Percentiles rank a stretch among this genome's conserved stretches.
These are phyloP conservation scores for Diospyros lotus DNA, from an alignment of 148 eudicot species.

Conservation along the genomic window DNA sequence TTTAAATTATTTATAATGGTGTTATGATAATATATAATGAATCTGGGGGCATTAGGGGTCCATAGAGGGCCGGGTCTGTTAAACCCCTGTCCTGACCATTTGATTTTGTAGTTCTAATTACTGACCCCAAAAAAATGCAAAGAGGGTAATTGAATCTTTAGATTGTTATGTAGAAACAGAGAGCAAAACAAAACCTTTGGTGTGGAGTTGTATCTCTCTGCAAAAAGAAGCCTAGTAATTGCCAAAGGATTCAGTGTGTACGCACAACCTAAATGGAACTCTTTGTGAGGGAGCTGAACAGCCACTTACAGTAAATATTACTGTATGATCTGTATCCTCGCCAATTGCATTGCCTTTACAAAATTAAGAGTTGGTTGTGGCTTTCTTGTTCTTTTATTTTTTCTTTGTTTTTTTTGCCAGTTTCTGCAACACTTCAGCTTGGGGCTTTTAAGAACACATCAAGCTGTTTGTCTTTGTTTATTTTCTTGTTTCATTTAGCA, in stretches of 20 bases:
- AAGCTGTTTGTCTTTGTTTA: neutral
- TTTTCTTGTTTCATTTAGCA: neutral
- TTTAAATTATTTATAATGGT: neutral
- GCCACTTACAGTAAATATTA: neutral
- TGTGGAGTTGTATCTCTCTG: neutral
- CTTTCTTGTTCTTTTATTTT: neutral
- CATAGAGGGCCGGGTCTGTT: neutral
- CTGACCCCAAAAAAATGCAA: neutral
- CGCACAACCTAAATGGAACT: neutral
- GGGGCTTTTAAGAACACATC: neutral
- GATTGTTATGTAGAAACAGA: neutral
- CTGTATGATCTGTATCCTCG: neutral
- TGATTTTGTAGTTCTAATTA: neutral
- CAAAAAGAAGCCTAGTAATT: neutral
- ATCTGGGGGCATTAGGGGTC: neutral
- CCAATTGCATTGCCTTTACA: neutral
- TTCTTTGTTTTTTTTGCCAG: too few species aligned
- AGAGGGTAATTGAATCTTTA: too few species aligned
- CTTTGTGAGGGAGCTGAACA: neutral
- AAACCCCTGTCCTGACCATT: neutral
- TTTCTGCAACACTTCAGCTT: neutral
- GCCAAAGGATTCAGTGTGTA: neutral
- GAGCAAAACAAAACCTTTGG: too few species aligned
- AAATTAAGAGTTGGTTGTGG: neutral
- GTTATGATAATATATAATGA: neutral